phyloP scores from a whole-genome alignment of 805 yeast genomes.

The Yamadazyma olivae region DNA sequence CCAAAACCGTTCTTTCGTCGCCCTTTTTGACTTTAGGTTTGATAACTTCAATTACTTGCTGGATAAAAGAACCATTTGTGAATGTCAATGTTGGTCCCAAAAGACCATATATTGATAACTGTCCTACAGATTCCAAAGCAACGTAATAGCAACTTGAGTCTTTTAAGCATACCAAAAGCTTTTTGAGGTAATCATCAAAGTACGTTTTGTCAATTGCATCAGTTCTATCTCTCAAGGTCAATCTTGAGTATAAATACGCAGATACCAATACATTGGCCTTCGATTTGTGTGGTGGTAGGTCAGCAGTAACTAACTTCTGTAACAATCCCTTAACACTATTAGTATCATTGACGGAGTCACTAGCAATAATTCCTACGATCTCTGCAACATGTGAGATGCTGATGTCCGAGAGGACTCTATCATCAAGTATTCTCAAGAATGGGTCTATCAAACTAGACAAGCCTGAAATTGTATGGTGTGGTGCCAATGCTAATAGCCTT shows the following conservation, averaged over 20 bases:
- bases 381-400: constrained; percentile 36
- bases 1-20: constrained; percentile 57
- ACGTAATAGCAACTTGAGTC: constrained; percentile 19
- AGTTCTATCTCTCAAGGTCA: constrained; percentile 30
- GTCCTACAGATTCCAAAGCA: constrained; percentile 40
- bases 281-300: constrained; percentile 11
- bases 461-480: constrained; percentile 20
- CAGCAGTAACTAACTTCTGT: constrained; percentile 4
- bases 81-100: constrained; percentile 31
- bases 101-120: constrained; percentile 45
- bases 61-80: constrained; percentile 7
- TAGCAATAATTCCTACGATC: constrained; percentile 47
- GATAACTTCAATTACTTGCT: constrained; percentile 20
- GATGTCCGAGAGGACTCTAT: constrained; percentile 18
- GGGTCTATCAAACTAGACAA: constrained; percentile 16
- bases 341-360: constrained; percentile 30
- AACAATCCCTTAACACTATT: constrained; percentile 9
- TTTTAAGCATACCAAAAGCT: constrained; percentile 14
- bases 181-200: constrained; percentile 11
- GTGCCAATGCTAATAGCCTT: constrained; percentile 29
- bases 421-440: constrained; percentile 23
- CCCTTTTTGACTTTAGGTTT: constrained; percentile 46
- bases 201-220: constrained; percentile 11
- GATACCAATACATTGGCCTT: constrained; percentile 27
- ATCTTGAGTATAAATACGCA: constrained; percentile 48